phyloP scores from a whole-genome alignment of 768 basidiomycete species.

The Agrocybe praecox region DNA sequence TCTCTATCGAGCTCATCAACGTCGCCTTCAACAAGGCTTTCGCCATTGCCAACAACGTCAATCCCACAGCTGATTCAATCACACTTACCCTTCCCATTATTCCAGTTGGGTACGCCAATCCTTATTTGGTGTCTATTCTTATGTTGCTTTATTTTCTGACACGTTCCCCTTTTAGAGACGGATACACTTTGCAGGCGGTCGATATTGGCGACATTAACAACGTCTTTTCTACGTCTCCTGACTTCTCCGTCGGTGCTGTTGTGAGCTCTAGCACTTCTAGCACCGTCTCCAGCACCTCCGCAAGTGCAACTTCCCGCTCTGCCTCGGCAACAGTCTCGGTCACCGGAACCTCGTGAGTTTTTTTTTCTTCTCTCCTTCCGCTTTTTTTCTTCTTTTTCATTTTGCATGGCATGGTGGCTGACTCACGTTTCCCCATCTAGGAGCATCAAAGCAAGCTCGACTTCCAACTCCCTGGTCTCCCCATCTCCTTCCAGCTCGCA shows the following conservation, averaged over 20 bases:
- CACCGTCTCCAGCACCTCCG: slow-evolving; percentile 1
- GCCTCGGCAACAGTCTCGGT: neutral
- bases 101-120: slow-evolving; percentile 43
- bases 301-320: neutral
- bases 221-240: slow-evolving; percentile 37
- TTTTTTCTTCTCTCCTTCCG: neutral
- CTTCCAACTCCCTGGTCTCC: slow-evolving; percentile 3
- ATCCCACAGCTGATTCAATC: slow-evolving; percentile 31
- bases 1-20: slow-evolving; percentile 52
- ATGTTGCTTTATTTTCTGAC: neutral
- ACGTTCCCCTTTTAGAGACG: slow-evolving; percentile 30
- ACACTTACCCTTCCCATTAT: slow-evolving; percentile 50
- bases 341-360: neutral
- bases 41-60: slow-evolving; percentile 59
- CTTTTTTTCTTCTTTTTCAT: neutral
- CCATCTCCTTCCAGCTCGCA: slow-evolving; percentile 5
- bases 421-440: neutral
- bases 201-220: slow-evolving; percentile 46
- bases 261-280: slow-evolving; percentile 13
- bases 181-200: slow-evolving; percentile 52
- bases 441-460: slow-evolving; percentile 5
- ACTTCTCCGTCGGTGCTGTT: slow-evolving; percentile 42
- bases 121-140: neutral
- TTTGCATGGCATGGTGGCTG: neutral
- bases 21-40: slow-evolving; percentile 50